Percentiles rank a stretch among this genome's conserved stretches.
Conservation (phyloP, 2,329 filamentous ascomycete species). For the Akanthomyces uredinophilus region DNA sequence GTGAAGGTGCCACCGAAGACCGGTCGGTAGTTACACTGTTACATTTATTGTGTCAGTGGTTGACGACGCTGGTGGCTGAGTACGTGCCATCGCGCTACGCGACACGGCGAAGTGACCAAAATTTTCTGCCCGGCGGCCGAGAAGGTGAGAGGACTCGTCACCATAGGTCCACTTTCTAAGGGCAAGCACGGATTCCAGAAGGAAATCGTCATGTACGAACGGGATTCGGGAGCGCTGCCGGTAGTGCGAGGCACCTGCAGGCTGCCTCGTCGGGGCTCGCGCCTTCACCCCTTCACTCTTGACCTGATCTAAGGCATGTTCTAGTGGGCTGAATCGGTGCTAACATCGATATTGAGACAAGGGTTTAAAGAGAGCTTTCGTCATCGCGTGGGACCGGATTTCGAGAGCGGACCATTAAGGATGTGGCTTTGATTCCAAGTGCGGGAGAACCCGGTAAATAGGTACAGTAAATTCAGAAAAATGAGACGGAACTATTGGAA, state of each 20-base stretch:
- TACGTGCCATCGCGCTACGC: background rate
- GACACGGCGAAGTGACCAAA: too few relatives aligned
- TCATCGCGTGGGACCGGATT: constrained; percentile 7
- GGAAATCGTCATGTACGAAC: background rate
- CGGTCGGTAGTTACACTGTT: background rate
- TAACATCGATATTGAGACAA: background rate
- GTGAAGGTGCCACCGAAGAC: background rate
- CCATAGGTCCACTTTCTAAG: background rate
- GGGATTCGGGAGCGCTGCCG: constrained; percentile 12
- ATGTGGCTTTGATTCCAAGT: background rate
- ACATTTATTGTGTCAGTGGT: background rate
- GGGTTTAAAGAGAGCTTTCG: background rate
- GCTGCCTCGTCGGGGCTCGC: constrained; percentile 5
- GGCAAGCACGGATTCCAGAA: background rate
- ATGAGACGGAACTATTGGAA: background rate
- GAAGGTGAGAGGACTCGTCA: background rate
- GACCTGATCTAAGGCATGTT: background rate
- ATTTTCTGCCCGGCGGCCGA: background rate
- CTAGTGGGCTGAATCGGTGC: constrained; percentile 2
- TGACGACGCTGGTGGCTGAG: constrained; percentile 11
- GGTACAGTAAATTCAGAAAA: background rate
- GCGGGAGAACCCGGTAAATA: background rate
- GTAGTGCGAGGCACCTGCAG: constrained; percentile 4
- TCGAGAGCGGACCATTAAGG: background rate
- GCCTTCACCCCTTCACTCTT: too few relatives aligned